These are phyloP conservation scores for Citrus cavaleriei DNA, from an alignment of 345 rosid species.

Conservation along the genomic window DNA sequence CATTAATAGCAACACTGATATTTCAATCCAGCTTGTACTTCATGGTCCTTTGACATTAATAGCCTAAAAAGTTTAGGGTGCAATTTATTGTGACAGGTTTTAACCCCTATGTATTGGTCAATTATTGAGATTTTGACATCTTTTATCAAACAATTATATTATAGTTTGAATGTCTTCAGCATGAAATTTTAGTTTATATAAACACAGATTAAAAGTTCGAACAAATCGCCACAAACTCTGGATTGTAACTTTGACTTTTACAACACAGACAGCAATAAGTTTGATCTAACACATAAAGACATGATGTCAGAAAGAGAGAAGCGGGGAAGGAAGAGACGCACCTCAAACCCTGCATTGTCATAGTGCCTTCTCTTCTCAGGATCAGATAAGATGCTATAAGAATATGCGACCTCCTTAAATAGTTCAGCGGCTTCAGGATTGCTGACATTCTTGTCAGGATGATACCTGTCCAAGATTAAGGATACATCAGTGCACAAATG, in stretches of 20 bases:
- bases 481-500: background rate
- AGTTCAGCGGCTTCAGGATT: slow-evolving; percentile 96
- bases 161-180: background rate
- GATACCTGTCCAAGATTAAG: slow-evolving; percentile 55
- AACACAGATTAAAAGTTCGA: background rate
- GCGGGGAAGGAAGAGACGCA: slow-evolving; percentile 19
- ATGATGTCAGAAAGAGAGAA: background rate
- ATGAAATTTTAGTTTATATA: background rate
- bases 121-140: background rate
- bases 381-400: slow-evolving; percentile 93
- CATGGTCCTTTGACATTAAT: background rate
- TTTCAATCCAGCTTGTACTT: background rate
- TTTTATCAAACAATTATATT: background rate
- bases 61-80: background rate
- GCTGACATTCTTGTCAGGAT: slow-evolving; percentile 94
- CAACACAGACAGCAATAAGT: background rate
- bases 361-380: slow-evolving; percentile 98
- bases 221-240: background rate
- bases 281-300: background rate
- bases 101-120: background rate
- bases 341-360: slow-evolving; percentile 97
- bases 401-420: slow-evolving; percentile 97
- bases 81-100: background rate
- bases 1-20: background rate
- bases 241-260: background rate